These are phyloP conservation scores for Penicillium sp. DNA, from an alignment of 2,329 filamentous ascomycete species.

Conservation along the genomic window DNA sequence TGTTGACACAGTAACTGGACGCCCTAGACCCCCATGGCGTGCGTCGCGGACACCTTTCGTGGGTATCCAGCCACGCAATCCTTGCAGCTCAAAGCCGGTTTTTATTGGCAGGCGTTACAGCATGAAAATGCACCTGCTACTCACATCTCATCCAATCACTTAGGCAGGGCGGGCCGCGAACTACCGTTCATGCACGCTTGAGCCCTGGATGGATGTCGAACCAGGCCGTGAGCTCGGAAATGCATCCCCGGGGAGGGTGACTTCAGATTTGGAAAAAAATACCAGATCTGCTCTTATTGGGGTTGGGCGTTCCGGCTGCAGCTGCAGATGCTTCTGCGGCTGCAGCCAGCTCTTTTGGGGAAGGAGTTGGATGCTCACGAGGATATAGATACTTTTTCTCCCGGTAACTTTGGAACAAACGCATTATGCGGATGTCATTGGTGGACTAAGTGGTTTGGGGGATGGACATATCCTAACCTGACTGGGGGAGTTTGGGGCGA, in stretches of 20 bases:
- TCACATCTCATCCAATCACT: neutral
- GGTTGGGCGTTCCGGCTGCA: neutral
- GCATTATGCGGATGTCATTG: neutral
- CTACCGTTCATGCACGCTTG: conserved; percentile 23
- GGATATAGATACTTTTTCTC: neutral
- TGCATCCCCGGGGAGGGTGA: neutral
- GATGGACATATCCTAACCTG: neutral
- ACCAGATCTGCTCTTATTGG: neutral
- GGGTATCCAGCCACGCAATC: neutral
- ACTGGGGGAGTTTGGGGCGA: neutral
- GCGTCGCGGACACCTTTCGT: neutral
- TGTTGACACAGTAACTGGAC: conserved; percentile 2
- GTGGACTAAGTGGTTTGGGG: neutral
- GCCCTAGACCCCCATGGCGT: neutral
- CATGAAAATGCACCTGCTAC: conserved; percentile 1
- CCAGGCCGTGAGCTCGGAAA: neutral
- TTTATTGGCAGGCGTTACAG: neutral
- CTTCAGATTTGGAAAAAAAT: neutral
- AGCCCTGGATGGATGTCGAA: conserved; percentile 1
- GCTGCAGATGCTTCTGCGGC: neutral
- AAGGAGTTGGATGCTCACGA: neutral
- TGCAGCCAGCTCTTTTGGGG: neutral
- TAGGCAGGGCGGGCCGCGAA: conserved; percentile 9
- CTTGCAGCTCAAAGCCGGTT: conserved; percentile 3
- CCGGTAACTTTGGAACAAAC: neutral